phyloP scores from a whole-genome alignment of 371 early-diverging fungal genomes.

The Synchytrium microbalum region DNA sequence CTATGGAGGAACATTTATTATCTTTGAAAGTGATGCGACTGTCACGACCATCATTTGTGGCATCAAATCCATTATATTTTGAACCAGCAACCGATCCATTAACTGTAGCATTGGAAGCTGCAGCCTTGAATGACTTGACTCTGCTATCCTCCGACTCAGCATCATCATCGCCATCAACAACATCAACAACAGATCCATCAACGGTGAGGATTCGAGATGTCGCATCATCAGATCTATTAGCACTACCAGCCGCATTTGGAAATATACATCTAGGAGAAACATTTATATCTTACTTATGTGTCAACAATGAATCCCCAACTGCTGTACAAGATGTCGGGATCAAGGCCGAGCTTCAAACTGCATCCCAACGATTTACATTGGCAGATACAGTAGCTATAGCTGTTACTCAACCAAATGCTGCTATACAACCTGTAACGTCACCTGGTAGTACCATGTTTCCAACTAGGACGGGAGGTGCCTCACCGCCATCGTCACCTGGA shows the following conservation, averaged over 20 bases:
- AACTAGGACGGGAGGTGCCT: slow-evolving; percentile 1
- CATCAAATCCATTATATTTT: slow-evolving; percentile 28
- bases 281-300: slow-evolving; percentile 75
- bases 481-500: slow-evolving; percentile 4
- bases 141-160: not conserved
- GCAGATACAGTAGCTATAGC: slow-evolving; percentile 48
- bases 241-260: slow-evolving; percentile 60
- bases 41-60: slow-evolving; percentile 66
- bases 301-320: slow-evolving; percentile 70
- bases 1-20: slow-evolving; percentile 54
- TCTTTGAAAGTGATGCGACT: slow-evolving; percentile 88
- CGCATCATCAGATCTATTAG: slow-evolving; percentile 32
- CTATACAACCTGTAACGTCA: not conserved
- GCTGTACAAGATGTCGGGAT: slow-evolving; percentile 62
- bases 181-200: slow-evolving; percentile 29
- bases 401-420: not conserved
- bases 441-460: not conserved
- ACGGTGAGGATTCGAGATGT: slow-evolving; percentile 50
- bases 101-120: slow-evolving; percentile 5
- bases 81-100: slow-evolving; percentile 24
- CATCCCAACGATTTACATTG: slow-evolving; percentile 64
- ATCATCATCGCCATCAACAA: slow-evolving; percentile 18
- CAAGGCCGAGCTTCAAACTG: slow-evolving; percentile 83
- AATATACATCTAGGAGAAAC: slow-evolving; percentile 92
- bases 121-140: slow-evolving; percentile 13